Base-by-base conservation (phyloP, 2,329 filamentous ascomycete species). In the Aulographum hederae region DNA sequence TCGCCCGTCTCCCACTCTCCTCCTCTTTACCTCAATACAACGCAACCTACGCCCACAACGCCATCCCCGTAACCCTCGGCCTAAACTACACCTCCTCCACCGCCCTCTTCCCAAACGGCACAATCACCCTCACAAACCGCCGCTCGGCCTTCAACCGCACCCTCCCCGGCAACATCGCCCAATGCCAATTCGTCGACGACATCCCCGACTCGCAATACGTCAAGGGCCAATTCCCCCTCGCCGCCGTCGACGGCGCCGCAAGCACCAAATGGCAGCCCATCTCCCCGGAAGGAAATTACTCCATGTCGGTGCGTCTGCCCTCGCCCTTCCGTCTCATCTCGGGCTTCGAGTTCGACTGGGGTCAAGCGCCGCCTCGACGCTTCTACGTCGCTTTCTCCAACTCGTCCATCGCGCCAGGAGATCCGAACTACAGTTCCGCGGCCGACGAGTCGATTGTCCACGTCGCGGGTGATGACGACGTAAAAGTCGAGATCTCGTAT, bases 161-260 rank as follows among this genome's bases (percentile, higher is more conserved):
- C 0, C 51, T 66, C 2, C 43, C 57, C 0, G 64, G 64, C 6
- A 79, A 81, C 45, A 56, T 78, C 18, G 59, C 68, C 0, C 75
- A 81, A 52, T 81, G 75, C 47, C 47, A 61, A 25, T n/a, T n/a
- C n/a, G n/a, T n/a, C n/a, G n/a, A n/a, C n/a, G n/a, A n/a, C n/a
- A n/a, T n/a, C n/a, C n/a, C n/a, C n/a, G n/a, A n/a, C n/a, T n/a
- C n/a, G n/a, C 44, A 47, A 2, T 68, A 63, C 43, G 53, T 62
- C 17, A 65, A 71, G 0, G 77, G 76, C 11, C 77, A 81, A 48
- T 78, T 80, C 52, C 73, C 76, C 1, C 57, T 76, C 32, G 61
- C 65, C 0, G 73, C 71, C 3, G 63, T 76, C 31, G 75, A 80
- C 41, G 75, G 75, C 32, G 70, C 71, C 2, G 57, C 66, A 4